Evolutionary conservation across 208 protist genomes (phyloP).

Genomic region (Lotmaria passim): DNA sequence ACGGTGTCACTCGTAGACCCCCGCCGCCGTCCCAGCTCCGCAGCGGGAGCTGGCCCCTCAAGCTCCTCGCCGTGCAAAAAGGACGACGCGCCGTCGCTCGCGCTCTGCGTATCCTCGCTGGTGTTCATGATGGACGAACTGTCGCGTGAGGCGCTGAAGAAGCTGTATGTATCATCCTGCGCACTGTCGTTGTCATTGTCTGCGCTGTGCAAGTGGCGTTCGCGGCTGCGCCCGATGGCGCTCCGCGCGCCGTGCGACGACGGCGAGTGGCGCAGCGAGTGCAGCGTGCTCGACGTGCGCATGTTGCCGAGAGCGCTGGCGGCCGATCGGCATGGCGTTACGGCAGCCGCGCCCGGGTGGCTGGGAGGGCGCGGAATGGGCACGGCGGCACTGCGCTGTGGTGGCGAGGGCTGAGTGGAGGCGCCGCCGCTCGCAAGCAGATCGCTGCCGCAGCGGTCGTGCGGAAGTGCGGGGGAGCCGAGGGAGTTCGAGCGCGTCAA

Average conservation of each 20-base stretch:
- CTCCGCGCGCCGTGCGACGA: slow-evolving; percentile 6
- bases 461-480: background rate
- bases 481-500: background rate
- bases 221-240: slow-evolving; percentile 5
- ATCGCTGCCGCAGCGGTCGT: background rate
- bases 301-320: background rate
- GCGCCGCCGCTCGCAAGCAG: background rate
- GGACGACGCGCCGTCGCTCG: slow-evolving; percentile 12
- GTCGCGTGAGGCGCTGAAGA: slow-evolving; percentile 21
- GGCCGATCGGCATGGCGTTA: background rate
- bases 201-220: slow-evolving; percentile 1
- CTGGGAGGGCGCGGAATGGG: background rate
- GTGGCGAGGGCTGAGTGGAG: slow-evolving; percentile 6
- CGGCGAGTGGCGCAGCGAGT: too few species aligned
- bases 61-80: slow-evolving; percentile 7
- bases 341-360: background rate
- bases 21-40: background rate
- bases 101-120: slow-evolving; percentile 19
- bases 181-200: slow-evolving; percentile 18
- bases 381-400: slow-evolving; percentile 9
- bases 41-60: background rate
- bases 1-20: background rate
- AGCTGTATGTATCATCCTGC: slow-evolving; percentile 12
- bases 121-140: slow-evolving; percentile 29
- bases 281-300: background rate